A percentile compares a stretch with the other conserved stretches of the same genome.
Conservation (phyloP, 768 basidiomycete species). For the Dacryopinax primogenitus region DNA sequence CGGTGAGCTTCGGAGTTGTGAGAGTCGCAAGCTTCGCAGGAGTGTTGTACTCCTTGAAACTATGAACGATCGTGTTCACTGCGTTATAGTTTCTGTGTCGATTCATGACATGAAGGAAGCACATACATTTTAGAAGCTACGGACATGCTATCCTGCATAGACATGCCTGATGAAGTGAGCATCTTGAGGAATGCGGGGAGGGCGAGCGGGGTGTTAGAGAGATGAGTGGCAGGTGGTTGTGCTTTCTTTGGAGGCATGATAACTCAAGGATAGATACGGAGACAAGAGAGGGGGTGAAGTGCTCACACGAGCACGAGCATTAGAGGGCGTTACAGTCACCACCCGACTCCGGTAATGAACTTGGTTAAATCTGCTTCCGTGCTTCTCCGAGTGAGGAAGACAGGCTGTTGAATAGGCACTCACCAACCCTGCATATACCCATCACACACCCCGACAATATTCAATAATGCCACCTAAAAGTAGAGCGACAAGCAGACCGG, state of each 20-base stretch:
- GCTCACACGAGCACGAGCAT: neutral
- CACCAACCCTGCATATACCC: neutral
- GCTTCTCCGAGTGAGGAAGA: neutral
- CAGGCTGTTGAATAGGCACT: neutral
- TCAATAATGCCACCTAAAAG: neutral
- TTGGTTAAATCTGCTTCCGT: neutral
- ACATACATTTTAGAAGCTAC: slow-evolving; percentile 57
- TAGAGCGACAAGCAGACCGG: neutral
- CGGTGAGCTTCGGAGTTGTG: slow-evolving; percentile 45
- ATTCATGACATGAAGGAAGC: neutral
- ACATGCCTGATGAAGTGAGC: slow-evolving; percentile 43
- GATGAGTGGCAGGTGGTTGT: neutral
- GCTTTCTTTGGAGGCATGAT: slow-evolving; percentile 5
- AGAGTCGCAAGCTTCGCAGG: slow-evolving; percentile 43
- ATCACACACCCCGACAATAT: too few species aligned
- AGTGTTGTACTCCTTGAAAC: slow-evolving; percentile 61
- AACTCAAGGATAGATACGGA: neutral
- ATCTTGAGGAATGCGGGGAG: slow-evolving; percentile 56
- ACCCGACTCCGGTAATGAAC: neutral
- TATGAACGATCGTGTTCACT: slow-evolving; percentile 22
- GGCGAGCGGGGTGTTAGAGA: slow-evolving; percentile 36
- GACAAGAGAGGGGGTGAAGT: neutral
- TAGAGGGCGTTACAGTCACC: neutral
- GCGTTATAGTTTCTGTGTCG: neutral
- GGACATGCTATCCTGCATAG: slow-evolving; percentile 54